phyloP scores from a whole-genome alignment of 164 flowering plant species.

The Chimonanthus salicifolius region DNA sequence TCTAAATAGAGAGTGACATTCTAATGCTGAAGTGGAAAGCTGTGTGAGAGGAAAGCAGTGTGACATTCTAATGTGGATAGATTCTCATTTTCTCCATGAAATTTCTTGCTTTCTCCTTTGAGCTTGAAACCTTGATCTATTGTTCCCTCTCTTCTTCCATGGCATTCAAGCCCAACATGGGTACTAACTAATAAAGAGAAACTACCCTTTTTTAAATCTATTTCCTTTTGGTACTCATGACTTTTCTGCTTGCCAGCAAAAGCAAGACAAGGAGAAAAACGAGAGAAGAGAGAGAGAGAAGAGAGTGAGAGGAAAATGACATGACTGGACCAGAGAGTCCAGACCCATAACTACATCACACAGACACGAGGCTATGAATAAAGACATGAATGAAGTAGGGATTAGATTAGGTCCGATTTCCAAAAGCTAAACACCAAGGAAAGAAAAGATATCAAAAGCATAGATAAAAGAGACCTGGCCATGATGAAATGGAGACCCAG shows the following conservation, averaged over 20 bases:
- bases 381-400: conserved; percentile 9
- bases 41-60: background rate
- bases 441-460: conserved; percentile 10
- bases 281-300: conserved; percentile 5
- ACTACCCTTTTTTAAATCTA: background rate
- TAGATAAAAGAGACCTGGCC: conserved; percentile 6
- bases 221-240: conserved; percentile 27
- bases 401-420: conserved; percentile 5
- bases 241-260: conserved; percentile 27
- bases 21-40: no score
- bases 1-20: no score
- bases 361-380: conserved; percentile 14
- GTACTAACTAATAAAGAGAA: background rate
- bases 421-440: background rate
- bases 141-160: no score
- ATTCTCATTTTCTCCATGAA: no score
- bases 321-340: conserved; percentile 38
- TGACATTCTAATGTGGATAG: background rate
- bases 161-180: no score
- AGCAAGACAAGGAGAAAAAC: background rate
- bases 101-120: background rate
- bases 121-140: background rate
- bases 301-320: conserved; percentile 40
- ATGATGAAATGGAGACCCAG: conserved; percentile 26
- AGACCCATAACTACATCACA: conserved; percentile 19